Evolutionary conservation across 2,329 filamentous ascomycete species (phyloP), one percentile per base, ranked within the genome.

Genomic region (Elsinoe necatrix): DNA sequence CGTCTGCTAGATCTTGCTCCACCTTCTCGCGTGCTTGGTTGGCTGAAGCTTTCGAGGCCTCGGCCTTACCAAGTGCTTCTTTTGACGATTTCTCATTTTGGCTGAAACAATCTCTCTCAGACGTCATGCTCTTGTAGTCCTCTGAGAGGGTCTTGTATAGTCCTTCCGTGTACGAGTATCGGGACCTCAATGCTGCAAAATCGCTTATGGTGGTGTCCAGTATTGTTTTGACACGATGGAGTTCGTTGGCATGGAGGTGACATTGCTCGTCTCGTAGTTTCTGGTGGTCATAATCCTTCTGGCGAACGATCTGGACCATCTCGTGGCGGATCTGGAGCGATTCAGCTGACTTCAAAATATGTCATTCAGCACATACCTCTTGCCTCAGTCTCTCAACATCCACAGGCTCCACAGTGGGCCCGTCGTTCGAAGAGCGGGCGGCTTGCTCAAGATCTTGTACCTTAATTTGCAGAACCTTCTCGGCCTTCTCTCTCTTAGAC

Each of bases 271-370:
- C 48, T 9, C 20, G 48, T 12, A 61, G 7, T 16, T 42, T 55
- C 57, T 59, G 60, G 31, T 60, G 20, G 9, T 54, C 51, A 45
- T 63, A 63, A 4, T 60, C 54, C 11, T 50, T 35, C 21, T 62
- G 51, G 18, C 31, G n/a, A 9, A 52, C 61, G 23, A 34, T 11
- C 20, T 43, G 14, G 31, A 12, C 31, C 16, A 39, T 5, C 11
- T 52, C 31, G 14, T 25, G 18, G 4, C 14, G 31, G 9, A 52
- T 20, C 48, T 52, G 16, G 8, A 6, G 7, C 23, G 18, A 50
- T 4, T 50, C 25, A 31, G 29, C 11, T 11, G 7, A 6, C 14
- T 37, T 37, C 14, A 11, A 11, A 34, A 12, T 31, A 5, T 50
- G 16, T 18, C 9, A 4, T 12, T 12, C n/a, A 31, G 45, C 3